Percentiles rank a stretch among this genome's conserved stretches.
Conservation (phyloP, 139 green algal genomes). For the Zygnema circumcarinatum region DNA sequence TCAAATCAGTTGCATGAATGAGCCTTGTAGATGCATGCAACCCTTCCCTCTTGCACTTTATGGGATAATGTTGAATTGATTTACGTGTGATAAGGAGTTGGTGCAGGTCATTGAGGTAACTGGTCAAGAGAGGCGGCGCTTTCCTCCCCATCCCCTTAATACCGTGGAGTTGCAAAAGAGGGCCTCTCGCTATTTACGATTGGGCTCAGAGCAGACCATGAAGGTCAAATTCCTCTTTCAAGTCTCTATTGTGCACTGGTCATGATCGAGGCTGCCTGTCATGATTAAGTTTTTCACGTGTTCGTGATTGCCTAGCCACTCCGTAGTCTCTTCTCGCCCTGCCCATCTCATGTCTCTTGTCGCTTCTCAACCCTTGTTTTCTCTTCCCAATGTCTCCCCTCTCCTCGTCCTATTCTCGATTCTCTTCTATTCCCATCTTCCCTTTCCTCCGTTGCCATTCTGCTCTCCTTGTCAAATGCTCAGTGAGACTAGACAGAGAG, state of each 20-base stretch:
- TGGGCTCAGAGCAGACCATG: conserved; percentile 68
- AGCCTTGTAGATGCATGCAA: too few species aligned
- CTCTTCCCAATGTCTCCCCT: too few species aligned
- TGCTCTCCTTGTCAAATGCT: too few species aligned
- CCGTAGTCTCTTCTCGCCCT: not conserved
- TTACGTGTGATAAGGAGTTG: too few species aligned
- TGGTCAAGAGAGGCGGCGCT: conserved; percentile 66
- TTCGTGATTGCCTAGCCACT: not conserved
- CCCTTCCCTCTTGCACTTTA: too few species aligned
- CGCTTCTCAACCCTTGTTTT: too few species aligned
- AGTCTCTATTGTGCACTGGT: not conserved
- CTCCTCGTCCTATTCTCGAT: not conserved
- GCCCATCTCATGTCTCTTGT: too few species aligned
- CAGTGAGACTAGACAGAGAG: too few species aligned
- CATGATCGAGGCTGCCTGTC: conserved; percentile 7
- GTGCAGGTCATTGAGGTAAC: conserved; percentile 45
- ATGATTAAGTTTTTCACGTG: conserved; percentile 71
- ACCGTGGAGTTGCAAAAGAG: conserved; percentile 97
- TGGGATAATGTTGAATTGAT: too few species aligned
- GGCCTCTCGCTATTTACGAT: conserved; percentile 77
- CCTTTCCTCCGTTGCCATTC: not conserved
- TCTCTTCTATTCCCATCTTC: not conserved
- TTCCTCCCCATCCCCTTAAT: conserved; percentile 83
- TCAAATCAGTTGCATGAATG: too few species aligned
- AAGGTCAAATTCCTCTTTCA: conserved; percentile 43